Conservation (phyloP, 257 asterid genomes). For the Scutellaria baicalensis region DNA sequence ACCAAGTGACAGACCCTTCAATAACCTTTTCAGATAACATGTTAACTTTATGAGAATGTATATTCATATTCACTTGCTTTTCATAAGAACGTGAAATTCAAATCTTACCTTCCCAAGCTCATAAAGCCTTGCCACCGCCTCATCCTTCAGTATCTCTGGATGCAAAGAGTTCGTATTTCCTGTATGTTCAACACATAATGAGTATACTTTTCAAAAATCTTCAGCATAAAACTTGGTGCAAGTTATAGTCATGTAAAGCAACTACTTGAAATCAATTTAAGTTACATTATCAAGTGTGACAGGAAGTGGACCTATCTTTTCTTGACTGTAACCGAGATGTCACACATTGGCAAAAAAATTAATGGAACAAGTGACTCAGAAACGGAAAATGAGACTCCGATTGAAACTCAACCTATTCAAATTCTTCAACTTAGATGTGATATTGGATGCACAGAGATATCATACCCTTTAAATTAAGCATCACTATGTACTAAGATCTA, state of each 20-base stretch:
- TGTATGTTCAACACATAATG: constrained; percentile 31
- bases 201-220: neutral
- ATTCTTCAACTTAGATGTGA: neutral
- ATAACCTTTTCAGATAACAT: neutral
- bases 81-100: constrained; percentile 2
- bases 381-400: neutral
- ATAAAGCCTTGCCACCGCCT: constrained; percentile 70
- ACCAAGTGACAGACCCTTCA: neutral
- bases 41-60: neutral
- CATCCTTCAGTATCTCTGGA: constrained; percentile 59
- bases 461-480: neutral
- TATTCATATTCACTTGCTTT: neutral
- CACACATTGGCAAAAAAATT: neutral
- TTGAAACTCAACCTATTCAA: neutral
- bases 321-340: too few species aligned
- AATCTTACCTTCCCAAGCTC: constrained; percentile 77
- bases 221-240: neutral
- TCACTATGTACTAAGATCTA: neutral
- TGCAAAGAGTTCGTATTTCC: constrained; percentile 31
- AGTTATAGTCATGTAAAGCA: too few species aligned
- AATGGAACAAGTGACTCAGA: neutral
- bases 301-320: neutral
- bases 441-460: neutral
- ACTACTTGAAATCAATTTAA: neutral
- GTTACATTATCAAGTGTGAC: neutral